Evolutionary conservation across 495 filamentous ascomycete genomes (phyloP), one percentile per base, ranked within the genome.

Genomic region (Melanomma pulvis-pyrius): DNA sequence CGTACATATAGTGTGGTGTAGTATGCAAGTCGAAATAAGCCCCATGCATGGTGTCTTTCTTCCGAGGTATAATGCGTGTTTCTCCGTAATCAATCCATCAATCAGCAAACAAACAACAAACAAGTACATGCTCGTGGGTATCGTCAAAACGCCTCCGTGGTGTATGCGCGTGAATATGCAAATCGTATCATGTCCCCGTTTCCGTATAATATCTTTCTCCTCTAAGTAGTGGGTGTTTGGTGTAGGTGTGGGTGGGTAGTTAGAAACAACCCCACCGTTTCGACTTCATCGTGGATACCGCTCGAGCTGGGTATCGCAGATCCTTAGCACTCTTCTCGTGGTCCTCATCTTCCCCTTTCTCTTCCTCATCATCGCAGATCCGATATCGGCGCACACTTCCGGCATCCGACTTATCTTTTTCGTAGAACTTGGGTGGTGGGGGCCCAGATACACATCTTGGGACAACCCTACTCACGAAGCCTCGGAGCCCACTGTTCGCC

Each of bases 371-470:
- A 22, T 65, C 12, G 22, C 62, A 62, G 32, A 70, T 59, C 1
- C 68, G 62, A 46, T 70, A 70, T 39, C 68, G 56, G 8, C 68
- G 62, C 26, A 70, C 62, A 54, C 41, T 54, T 12, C 58, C 68
- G 24, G 34, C 29, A 28, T 70, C 68, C 12, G 51, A 59, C 39
- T 26, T 56, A 32, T 66, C 59, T 21, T 61, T 59, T 11, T 70
- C 62, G 32, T 70, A 67, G 34, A 70, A 70, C n/a, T 13, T 39
- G 5, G 49, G 49, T 25, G 62, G 57, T 22, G 56, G 58, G 1
- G 62, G 59, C 11, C 68, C 68, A 39, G 68, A 66, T 24, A 64
- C 56, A 49, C 61, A 69, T 46, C 55, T 48, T 6, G 64, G 64
- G 15, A 61, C 24, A 15, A 71, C 44, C 26, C 47, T 53, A 15